phyloP scores from a whole-genome alignment of 495 filamentous ascomycete species.

The Barbatosphaeria neglecta region DNA sequence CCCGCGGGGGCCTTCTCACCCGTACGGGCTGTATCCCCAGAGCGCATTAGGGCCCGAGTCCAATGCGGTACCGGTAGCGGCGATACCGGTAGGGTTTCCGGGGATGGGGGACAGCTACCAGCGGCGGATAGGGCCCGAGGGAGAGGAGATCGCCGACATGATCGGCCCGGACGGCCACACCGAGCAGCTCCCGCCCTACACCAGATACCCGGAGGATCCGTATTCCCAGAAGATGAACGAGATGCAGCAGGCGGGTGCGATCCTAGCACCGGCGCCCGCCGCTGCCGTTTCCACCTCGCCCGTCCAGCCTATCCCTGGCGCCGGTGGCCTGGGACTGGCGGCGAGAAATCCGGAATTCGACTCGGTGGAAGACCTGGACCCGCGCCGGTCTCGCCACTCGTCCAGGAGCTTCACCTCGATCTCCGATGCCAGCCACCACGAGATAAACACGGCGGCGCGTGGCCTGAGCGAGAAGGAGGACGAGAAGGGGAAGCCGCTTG shows the following conservation, averaged over 20 bases:
- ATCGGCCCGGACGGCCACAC: constrained; percentile 85
- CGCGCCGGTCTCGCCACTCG: constrained; percentile 41
- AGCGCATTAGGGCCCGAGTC: constrained; percentile 36
- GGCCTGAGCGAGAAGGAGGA: constrained; percentile 29
- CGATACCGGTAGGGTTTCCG: constrained; percentile 65
- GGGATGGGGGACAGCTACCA: constrained; percentile 53
- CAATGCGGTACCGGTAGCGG: constrained; percentile 3
- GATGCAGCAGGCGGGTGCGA: background rate
- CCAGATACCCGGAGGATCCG: constrained; percentile 57
- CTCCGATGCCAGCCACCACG: constrained; percentile 30
- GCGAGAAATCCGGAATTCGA: constrained; percentile 44
- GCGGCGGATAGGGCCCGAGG: constrained; percentile 60
- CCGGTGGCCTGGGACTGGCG: constrained; percentile 41
- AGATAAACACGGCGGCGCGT: constrained; percentile 26
- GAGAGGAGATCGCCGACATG: constrained; percentile 73
- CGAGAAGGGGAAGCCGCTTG: constrained; percentile 34
- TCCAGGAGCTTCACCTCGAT: constrained; percentile 33
- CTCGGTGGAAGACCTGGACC: constrained; percentile 39
- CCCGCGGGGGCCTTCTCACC: constrained; percentile 61
- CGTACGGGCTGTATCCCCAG: constrained; percentile 75
- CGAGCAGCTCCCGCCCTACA: constrained; percentile 84
- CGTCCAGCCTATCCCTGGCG: constrained; percentile 23
- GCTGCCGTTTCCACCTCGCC: background rate
- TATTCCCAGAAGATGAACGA: constrained; percentile 18
- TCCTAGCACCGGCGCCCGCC: background rate